A percentile compares a stretch with the other conserved stretches of the same genome.
Conservation (phyloP, 257 asterid species). For the Ballota nigra region DNA sequence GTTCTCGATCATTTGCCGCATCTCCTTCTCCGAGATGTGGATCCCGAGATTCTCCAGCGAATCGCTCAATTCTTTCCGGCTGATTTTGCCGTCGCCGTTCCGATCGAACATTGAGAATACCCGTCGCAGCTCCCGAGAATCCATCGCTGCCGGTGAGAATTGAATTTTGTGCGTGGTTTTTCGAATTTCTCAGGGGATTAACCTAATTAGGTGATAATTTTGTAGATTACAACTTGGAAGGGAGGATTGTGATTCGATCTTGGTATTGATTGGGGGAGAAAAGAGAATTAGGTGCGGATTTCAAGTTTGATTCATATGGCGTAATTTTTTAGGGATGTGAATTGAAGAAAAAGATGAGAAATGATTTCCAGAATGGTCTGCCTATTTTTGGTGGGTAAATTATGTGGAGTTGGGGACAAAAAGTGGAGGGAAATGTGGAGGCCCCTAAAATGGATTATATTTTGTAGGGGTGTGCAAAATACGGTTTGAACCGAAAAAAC, state of each 20-base stretch:
- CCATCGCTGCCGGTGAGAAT: conserved; percentile 19
- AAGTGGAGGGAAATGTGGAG: neutral
- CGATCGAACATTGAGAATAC: conserved; percentile 49
- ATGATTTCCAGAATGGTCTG: conserved; percentile 7
- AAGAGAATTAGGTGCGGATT: neutral
- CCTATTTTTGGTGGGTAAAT: conserved; percentile 1
- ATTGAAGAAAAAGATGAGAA: neutral
- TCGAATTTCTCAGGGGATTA: neutral
- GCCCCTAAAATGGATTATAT: neutral
- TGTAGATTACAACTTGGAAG: neutral
- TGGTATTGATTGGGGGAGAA: neutral
- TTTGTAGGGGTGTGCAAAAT: too few relatives aligned
- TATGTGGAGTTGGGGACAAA: neutral
- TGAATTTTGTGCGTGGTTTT: neutral
- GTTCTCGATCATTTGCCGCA: conserved; percentile 41
- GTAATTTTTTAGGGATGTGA: neutral
- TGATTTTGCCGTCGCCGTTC: conserved; percentile 45
- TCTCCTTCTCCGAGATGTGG: conserved; percentile 38
- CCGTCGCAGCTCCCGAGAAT: conserved; percentile 37
- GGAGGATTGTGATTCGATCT: neutral
- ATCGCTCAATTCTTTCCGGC: conserved; percentile 36
- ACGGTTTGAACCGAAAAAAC: too few relatives aligned
- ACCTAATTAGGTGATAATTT: neutral
- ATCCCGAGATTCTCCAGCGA: conserved; percentile 38
- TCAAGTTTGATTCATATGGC: neutral